phyloP scores from a whole-genome alignment of 108 stramenopile species.

The Hondaea fermentalgiana region DNA sequence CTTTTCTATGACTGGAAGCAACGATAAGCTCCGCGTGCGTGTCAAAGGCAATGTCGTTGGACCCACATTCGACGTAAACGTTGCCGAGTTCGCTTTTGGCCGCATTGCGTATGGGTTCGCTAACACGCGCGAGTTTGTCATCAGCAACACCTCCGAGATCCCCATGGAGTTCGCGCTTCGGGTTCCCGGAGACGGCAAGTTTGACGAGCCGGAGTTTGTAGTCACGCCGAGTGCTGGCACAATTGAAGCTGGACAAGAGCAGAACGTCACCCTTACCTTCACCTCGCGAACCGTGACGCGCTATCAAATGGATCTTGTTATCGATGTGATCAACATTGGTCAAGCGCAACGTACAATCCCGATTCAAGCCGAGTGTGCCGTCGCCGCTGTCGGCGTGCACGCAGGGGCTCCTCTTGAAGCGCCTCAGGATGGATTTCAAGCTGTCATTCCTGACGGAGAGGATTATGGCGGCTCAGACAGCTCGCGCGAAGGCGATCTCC shows the following conservation, averaged over 20 bases:
- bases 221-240: constrained; percentile 33
- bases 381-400: constrained; percentile 8
- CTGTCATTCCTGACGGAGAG: not conserved
- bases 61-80: constrained; percentile 54
- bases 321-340: constrained; percentile 51
- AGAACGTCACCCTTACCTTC: constrained; percentile 34
- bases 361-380: constrained; percentile 45
- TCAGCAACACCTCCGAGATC: constrained; percentile 51
- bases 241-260: constrained; percentile 28
- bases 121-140: constrained; percentile 18
- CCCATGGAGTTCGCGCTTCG: constrained; percentile 42
- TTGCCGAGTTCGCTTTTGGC: constrained; percentile 45
- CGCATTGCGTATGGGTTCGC: constrained; percentile 42
- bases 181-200: constrained; percentile 49
- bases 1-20: constrained; percentile 43
- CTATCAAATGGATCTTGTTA: constrained; percentile 37
- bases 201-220: constrained; percentile 38
- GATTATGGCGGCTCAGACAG: not conserved
- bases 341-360: constrained; percentile 43
- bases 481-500: not conserved
- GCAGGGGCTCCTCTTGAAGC: not conserved
- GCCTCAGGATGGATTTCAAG: not conserved
- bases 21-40: constrained; percentile 38
- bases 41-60: constrained; percentile 51
- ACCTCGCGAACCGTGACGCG: constrained; percentile 40